Evolutionary conservation across 768 basidiomycete genomes (phyloP).

Genomic region (Lanmaoa pseudosensibilis): DNA sequence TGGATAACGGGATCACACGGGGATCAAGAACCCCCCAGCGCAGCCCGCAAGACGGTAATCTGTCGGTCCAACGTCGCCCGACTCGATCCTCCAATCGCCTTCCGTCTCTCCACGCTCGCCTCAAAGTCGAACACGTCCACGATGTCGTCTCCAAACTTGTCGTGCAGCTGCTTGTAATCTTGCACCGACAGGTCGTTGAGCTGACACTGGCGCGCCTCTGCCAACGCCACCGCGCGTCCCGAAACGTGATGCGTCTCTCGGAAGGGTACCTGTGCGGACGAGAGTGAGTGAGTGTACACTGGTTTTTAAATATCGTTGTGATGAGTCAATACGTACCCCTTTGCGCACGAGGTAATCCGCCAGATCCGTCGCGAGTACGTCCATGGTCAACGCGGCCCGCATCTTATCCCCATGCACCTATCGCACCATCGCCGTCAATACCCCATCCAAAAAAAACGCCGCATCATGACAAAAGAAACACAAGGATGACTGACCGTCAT

Average conservation of each 20-base stretch:
- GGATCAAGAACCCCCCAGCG: constrained; percentile 36
- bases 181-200: constrained; percentile 77
- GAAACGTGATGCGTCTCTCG: constrained; percentile 98
- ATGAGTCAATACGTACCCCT: constrained; percentile 63
- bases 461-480: neutral
- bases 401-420: constrained; percentile 91
- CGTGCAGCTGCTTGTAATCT: constrained; percentile 76
- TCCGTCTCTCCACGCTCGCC: constrained; percentile 87
- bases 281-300: neutral
- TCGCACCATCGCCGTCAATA: neutral
- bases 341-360: constrained; percentile 99
- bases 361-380: constrained; percentile 97
- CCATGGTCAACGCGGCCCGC: constrained; percentile 89
- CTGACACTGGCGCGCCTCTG: constrained; percentile 78
- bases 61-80: constrained; percentile 82
- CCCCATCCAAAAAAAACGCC: neutral
- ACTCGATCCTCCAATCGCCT: constrained; percentile 92
- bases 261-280: constrained; percentile 78
- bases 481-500: constrained; percentile 59
- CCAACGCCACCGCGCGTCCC: constrained; percentile 92
- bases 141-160: constrained; percentile 81
- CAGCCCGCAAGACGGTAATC: constrained; percentile 69
- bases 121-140: constrained; percentile 91
- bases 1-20: constrained; percentile 5
- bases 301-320: too few relatives aligned